Percentiles rank a stretch among this genome's conserved stretches.
Conservation (phyloP, 2,329 filamentous ascomycete species). For the Xylariales sp. region DNA sequence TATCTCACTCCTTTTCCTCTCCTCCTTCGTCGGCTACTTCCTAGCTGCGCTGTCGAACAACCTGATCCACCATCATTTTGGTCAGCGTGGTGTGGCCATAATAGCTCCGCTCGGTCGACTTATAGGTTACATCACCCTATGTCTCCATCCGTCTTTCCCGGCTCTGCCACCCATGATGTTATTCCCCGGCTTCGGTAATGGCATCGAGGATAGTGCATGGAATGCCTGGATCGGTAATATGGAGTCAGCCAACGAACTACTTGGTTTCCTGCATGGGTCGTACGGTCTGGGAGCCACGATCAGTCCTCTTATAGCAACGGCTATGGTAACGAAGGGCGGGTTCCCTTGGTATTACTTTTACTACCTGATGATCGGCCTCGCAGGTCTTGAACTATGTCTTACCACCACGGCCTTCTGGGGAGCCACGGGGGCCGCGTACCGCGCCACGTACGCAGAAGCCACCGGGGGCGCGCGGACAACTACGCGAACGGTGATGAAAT, state of each 20-base stretch:
- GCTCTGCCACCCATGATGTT: slow-evolving; percentile 41
- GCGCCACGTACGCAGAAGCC: slow-evolving; percentile 28
- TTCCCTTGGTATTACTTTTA: slow-evolving; percentile 71
- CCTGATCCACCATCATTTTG: slow-evolving; percentile 52
- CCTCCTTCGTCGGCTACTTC: slow-evolving; percentile 59
- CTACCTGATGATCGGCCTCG: slow-evolving; percentile 64
- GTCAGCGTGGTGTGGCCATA: slow-evolving; percentile 60
- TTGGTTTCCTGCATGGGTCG: slow-evolving; percentile 67
- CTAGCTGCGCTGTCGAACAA: slow-evolving; percentile 58
- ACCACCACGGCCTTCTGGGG: slow-evolving; percentile 57
- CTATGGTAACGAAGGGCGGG: slow-evolving; percentile 60
- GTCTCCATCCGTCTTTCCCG: slow-evolving; percentile 65
- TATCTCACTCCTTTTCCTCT: slow-evolving; percentile 60
- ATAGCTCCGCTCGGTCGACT: slow-evolving; percentile 60
- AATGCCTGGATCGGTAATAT: slow-evolving; percentile 65
- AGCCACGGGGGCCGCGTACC: slow-evolving; percentile 54
- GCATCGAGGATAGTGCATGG: slow-evolving; percentile 49
- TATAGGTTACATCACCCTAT: slow-evolving; percentile 59
- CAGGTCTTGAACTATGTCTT: slow-evolving; percentile 49
- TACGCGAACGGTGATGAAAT: slow-evolving; percentile 37
- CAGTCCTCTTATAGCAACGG: slow-evolving; percentile 65
- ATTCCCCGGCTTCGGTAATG: slow-evolving; percentile 11
- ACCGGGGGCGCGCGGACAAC: slow-evolving; percentile 38
- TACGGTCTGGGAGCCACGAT: slow-evolving; percentile 70
- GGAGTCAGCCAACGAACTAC: slow-evolving; percentile 66